These are phyloP conservation scores for Vitis rotundifolia DNA, from an alignment of 164 flowering plant species.

Conservation along the genomic window DNA sequence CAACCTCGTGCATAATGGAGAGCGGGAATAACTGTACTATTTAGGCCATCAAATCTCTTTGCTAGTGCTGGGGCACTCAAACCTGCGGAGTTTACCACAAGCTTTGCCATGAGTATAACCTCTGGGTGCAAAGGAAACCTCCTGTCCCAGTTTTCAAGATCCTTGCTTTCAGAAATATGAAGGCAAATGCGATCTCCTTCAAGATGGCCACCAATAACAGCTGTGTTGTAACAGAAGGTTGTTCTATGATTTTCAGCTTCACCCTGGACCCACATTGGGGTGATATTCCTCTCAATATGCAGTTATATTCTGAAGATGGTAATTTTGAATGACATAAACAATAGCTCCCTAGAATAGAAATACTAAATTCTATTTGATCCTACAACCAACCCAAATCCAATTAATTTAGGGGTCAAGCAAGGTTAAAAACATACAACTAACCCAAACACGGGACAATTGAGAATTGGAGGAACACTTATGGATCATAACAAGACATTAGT, in stretches of 20 bases:
- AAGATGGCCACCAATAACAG: slow-evolving; percentile 66
- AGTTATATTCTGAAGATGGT: slow-evolving; percentile 4
- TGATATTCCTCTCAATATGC: slow-evolving; percentile 33
- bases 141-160: slow-evolving; percentile 43
- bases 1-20: slow-evolving; percentile 87
- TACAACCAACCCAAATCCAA: background rate
- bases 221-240: slow-evolving; percentile 69
- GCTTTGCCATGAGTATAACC: slow-evolving; percentile 59
- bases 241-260: slow-evolving; percentile 74
- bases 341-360: background rate
- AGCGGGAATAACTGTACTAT: slow-evolving; percentile 35
- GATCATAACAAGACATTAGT: too few species aligned
- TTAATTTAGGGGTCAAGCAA: background rate
- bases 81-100: slow-evolving; percentile 82
- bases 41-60: slow-evolving; percentile 56
- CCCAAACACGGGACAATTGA: too few species aligned
- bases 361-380: background rate
- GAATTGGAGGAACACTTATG: background rate
- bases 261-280: slow-evolving; percentile 62
- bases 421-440: too few species aligned
- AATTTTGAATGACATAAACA: background rate
- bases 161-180: slow-evolving; percentile 51
- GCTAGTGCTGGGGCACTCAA: slow-evolving; percentile 71
- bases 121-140: slow-evolving; percentile 43
- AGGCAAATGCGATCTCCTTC: slow-evolving; percentile 48